phyloP scores from a whole-genome alignment of 345 rosid genomes.

The Aquilaria malaccensis region DNA sequence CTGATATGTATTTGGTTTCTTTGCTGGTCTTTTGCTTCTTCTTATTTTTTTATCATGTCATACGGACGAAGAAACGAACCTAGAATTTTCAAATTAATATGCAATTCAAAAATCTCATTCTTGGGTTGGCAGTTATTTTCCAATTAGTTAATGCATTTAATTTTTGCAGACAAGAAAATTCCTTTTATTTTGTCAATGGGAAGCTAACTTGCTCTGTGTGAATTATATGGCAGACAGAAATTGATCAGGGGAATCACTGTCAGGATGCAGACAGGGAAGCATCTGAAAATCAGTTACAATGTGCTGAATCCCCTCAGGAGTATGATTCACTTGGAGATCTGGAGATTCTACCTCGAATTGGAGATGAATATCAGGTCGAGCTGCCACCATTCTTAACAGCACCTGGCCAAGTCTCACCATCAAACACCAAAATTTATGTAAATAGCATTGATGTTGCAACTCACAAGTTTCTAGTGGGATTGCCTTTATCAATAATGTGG shows the following conservation, averaged over 20 bases:
- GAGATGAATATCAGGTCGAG: slow-evolving; percentile 46
- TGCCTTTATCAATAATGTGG: slow-evolving; percentile 50
- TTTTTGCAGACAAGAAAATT: background rate
- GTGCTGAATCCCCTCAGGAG: slow-evolving; percentile 23
- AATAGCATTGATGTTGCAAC: slow-evolving; percentile 6
- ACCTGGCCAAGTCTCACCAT: slow-evolving; percentile 10
- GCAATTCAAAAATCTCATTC: background rate
- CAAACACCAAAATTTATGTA: slow-evolving; percentile 12
- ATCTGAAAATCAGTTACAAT: slow-evolving; percentile 23
- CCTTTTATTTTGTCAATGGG: slow-evolving; percentile 2
- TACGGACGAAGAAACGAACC: background rate
- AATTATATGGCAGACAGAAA: slow-evolving; percentile 33
- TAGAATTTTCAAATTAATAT: background rate
- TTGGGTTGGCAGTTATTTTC: background rate
- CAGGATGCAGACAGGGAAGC: slow-evolving; percentile 26
- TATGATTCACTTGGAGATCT: slow-evolving; percentile 32
- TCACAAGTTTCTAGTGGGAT: slow-evolving; percentile 26
- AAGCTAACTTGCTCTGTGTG: background rate
- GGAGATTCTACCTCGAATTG: slow-evolving; percentile 47
- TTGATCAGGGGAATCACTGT: slow-evolving; percentile 15
- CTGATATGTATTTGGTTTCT: background rate
- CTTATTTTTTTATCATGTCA: background rate
- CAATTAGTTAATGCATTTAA: background rate
- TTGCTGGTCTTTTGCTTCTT: background rate
- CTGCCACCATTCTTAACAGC: slow-evolving; percentile 35